A percentile compares a stretch with the other conserved stretches of the same genome.
phyloP scores from a whole-genome alignment of 2,329 filamentous ascomycete species.

The Ophiostoma sp. region DNA sequence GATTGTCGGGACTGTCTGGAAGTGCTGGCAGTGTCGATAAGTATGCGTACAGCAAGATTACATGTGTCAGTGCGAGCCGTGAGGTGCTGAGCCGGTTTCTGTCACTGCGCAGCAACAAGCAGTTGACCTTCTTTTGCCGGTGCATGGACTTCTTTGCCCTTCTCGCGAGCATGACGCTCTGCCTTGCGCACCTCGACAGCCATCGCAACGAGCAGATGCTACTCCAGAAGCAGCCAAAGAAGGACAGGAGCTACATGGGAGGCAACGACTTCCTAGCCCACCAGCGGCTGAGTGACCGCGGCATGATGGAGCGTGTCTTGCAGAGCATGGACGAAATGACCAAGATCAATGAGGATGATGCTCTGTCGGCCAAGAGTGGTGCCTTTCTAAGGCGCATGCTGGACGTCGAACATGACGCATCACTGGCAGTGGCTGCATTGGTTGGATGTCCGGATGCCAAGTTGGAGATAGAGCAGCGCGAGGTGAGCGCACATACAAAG shows the following conservation, averaged over 20 bases:
- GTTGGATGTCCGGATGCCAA: conserved; percentile 11
- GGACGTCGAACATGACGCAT: conserved; percentile 32
- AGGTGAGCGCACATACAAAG: not conserved
- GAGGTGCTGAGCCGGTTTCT: conserved; percentile 39
- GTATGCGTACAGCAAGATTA: conserved; percentile 38
- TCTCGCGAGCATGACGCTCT: conserved; percentile 37
- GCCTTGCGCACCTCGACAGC: conserved; percentile 38
- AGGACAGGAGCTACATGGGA: not conserved
- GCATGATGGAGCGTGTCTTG: conserved; percentile 37
- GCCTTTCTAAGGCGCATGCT: conserved; percentile 36
- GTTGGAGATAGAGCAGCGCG: not conserved
- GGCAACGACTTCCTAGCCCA: conserved; percentile 34
- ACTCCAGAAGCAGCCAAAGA: conserved; percentile 7
- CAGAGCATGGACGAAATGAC: conserved; percentile 33
- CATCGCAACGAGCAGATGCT: conserved; percentile 15
- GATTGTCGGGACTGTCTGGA: not conserved
- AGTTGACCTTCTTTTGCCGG: conserved; percentile 34
- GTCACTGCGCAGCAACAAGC: conserved; percentile 33
- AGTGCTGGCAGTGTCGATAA: conserved; percentile 24
- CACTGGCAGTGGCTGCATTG: not conserved
- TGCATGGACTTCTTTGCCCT: conserved; percentile 41
- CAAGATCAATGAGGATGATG: conserved; percentile 27
- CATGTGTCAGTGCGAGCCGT: conserved; percentile 39
- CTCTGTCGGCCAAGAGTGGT: conserved; percentile 32
- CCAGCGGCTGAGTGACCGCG: conserved; percentile 40